phyloP scores from a whole-genome alignment of 805 yeast species.

The Kazachstania africana region DNA sequence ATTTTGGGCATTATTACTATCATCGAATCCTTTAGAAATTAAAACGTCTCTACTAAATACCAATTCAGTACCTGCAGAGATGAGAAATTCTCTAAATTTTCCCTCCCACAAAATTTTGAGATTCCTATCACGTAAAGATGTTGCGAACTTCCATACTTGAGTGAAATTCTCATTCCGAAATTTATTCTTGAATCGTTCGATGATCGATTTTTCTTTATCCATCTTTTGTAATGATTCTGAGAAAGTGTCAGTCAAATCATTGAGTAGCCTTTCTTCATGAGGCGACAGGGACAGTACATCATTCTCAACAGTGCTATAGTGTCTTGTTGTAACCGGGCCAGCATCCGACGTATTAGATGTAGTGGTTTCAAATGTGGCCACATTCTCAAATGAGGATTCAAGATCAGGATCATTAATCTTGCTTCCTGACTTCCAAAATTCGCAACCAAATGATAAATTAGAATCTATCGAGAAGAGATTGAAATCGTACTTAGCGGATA shows the following conservation, averaged over 20 bases:
- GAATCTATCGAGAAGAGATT: conserved; percentile 85
- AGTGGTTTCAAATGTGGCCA: background rate
- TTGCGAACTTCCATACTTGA: conserved; percentile 62
- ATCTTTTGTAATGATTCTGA: conserved; percentile 23
- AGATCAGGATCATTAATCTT: background rate
- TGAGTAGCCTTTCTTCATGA: conserved; percentile 12
- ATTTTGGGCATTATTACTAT: conserved; percentile 30
- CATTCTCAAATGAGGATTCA: conserved; percentile 2
- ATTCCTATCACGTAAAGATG: conserved; percentile 52
- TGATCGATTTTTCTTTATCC: conserved; percentile 30
- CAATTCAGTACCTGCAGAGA: conserved; percentile 61
- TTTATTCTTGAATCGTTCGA: conserved; percentile 39
- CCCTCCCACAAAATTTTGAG: conserved; percentile 81
- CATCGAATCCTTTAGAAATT: conserved; percentile 15
- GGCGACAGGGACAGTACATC: background rate
- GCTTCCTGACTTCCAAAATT: conserved; percentile 48
- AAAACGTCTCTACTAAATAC: conserved; percentile 13
- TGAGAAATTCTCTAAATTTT: conserved; percentile 61
- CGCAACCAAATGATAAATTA: conserved; percentile 77
- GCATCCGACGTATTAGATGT: background rate
- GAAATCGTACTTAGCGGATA: conserved; percentile 78
- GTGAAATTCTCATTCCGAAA: conserved; percentile 46
- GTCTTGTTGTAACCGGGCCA: background rate
- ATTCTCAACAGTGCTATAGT: background rate
- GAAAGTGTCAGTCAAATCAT: conserved; percentile 22